Percentiles rank a stretch among this genome's conserved stretches.
Evolutionary conservation across 2,329 filamentous ascomycete genomes (phyloP).

Genomic region (Diaporthe humulicola): DNA sequence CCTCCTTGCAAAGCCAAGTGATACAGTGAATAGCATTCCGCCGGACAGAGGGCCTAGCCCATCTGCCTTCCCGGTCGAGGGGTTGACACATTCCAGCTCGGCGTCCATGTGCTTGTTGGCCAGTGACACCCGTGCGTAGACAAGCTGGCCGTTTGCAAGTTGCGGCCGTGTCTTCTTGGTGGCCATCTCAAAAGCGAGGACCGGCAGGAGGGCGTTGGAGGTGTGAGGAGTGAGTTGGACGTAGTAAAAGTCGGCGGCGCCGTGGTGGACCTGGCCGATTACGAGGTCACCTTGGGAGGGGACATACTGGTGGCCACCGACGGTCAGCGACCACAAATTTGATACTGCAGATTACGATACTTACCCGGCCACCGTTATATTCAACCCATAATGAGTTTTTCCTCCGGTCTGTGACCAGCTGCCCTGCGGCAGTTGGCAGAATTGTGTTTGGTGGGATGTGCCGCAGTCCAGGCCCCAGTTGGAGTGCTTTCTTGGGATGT

Average conservation of each 20-base stretch:
- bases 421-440: constrained; percentile 75
- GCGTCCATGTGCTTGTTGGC: constrained; percentile 84
- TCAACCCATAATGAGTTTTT: constrained; percentile 88
- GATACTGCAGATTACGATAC: constrained; percentile 45
- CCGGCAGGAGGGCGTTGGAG: constrained; percentile 78
- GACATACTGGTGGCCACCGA: constrained; percentile 72
- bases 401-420: constrained; percentile 74
- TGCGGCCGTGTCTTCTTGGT: constrained; percentile 92
- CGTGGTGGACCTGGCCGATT: constrained; percentile 86
- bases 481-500: constrained; percentile 77
- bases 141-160: constrained; percentile 79
- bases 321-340: constrained; percentile 44
- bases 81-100: constrained; percentile 90
- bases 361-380: constrained; percentile 76
- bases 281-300: constrained; percentile 87
- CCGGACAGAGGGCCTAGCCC: constrained; percentile 86
- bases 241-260: constrained; percentile 82
- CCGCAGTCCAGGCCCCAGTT: constrained; percentile 86
- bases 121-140: constrained; percentile 87
- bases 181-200: constrained; percentile 92
- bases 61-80: constrained; percentile 88
- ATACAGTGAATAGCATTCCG: constrained; percentile 89
- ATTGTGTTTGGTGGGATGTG: constrained; percentile 84
- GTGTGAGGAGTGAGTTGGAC: constrained; percentile 79
- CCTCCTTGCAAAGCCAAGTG: constrained; percentile 83